Evolutionary conservation across 768 basidiomycete species (phyloP), one percentile per base, ranked within the genome.

Genomic region (Termitomyces sp.): DNA sequence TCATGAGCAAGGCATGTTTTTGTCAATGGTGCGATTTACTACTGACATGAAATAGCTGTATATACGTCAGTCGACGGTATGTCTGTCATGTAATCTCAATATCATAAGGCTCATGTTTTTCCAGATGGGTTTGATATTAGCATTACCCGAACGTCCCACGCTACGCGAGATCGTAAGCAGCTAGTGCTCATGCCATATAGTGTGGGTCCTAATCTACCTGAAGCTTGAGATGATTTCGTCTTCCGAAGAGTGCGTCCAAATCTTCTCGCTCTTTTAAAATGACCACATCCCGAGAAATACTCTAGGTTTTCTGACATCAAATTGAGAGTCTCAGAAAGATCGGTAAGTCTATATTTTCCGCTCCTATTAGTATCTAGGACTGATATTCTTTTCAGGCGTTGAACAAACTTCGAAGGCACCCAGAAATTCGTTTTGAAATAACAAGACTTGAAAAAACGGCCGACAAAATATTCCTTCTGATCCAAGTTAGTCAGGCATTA

Each of bases 401-500:
- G 61, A 90, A 90, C 66, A 86, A 80, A 64, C 76, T 94, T 43
- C 77, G 83, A 54, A 76, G 73, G 48, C 84, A 91, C 55, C 75
- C 76, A n/a, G 92, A 93, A 58, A 89, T 95, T 56, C 85, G 92
- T 1, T 97, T 83, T 68, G 78, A 82, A 43, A 68, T 88, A 5
- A 85, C 84, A 69, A 91, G 85, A 60, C 71, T 87, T 5, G 86
- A 87, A 44, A 85, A 79, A 59, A 79, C 86, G 0, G 69, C 76
- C 3, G 91, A 96, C 67, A 96, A 96, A 67, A 78, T 90, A 10
- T 85, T 90, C 67, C 66, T 95, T 6, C 72, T 94, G 41, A 83
- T 93, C 5, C 94, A 96, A 72, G 89, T 89, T 46, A 55, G 69
- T 57, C 3, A 14, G 30, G 43, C 46, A 10, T 42, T 21, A 4